Base-by-base conservation (phyloP, 2,329 filamentous ascomycete genomes). In the Trichoderma semiorbis region DNA sequence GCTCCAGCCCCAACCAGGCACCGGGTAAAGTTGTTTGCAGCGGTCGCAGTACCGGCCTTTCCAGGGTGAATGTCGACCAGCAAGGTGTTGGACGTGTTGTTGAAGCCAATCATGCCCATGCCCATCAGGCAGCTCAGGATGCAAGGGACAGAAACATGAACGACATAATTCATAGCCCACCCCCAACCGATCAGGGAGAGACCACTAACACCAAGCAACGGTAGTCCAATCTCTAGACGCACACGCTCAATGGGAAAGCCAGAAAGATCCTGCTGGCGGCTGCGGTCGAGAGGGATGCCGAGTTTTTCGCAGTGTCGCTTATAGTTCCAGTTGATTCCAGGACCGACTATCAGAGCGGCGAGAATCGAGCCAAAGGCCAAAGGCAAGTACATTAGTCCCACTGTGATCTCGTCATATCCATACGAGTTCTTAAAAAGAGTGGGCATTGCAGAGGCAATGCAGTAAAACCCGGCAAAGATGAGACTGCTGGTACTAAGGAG, bases 291-390 rank as follows among this genome's bases (percentile, higher is more conserved):
- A 0, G 83, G 77, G 11, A 92, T 80, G 11, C 87, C 87, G 0
- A 88, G 78, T 6, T 80, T 82, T 11, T 79, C 78, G 14, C 90
- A 90, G 72, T 91, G 85, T 1, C 90, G 87, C 1, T 86, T 84
- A 78, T 90, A 94, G 78, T 92, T 93, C 81, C 86, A 86, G 78
- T 93, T 92, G 43, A 93, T 85, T 1, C 89, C 74, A 2, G 84
- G 84, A 1, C 91, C 90, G 3, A 82, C 81, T 3, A 83, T 76
- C 10, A 83, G 74, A 1, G 84, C 85, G 0, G 86, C 82, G 2
- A 83, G 76, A 14, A 86, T 80, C n/a, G 85, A 86, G 1, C 86
- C 87, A 5, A 77, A 80, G 0, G 86, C 86, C 34, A 86, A 76
- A 2, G 87, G 87, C 1, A 88, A 78, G 74, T 86, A 88, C 81